Evolutionary conservation across 805 yeast genomes (phyloP).

Genomic region (Hanseniaspora jakobsenii): DNA sequence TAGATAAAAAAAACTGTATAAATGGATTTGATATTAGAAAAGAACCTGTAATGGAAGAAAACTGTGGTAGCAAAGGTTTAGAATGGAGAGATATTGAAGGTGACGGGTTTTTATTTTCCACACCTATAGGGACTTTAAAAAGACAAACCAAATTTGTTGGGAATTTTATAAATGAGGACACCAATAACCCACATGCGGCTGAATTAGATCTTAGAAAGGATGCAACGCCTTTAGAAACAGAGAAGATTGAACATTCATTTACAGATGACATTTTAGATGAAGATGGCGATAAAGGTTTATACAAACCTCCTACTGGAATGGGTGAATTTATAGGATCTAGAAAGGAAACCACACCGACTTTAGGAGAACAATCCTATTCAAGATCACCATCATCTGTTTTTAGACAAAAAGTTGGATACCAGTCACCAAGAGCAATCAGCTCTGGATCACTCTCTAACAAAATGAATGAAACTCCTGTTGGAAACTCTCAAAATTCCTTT

Average conservation of each 20-base stretch:
- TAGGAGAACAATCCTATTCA: background rate
- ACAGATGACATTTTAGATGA: background rate
- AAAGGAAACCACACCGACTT: background rate
- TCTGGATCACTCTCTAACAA: too few species aligned
- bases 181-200: too few species aligned
- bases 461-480: too few species aligned
- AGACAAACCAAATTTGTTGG: too few species aligned
- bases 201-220: background rate
- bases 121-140: conserved; percentile 4
- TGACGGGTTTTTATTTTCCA: conserved; percentile 24
- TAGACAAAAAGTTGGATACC: background rate
- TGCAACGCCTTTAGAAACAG: too few species aligned
- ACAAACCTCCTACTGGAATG: background rate
- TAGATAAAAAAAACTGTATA: conserved; percentile 26
- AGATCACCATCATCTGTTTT: conserved; percentile 1
- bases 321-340: background rate
- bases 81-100: conserved; percentile 31
- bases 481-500: conserved; percentile 12
- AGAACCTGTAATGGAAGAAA: conserved; percentile 27
- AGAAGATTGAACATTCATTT: too few species aligned
- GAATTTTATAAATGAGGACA: too few species aligned
- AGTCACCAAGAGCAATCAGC: too few species aligned
- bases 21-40: conserved; percentile 27
- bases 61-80: conserved; percentile 22
- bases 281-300: too few species aligned